A percentile compares a stretch with the other conserved stretches of the same genome.
Evolutionary conservation across 768 basidiomycete genomes (phyloP).

Genomic region (Tricholoma flavovirens): DNA sequence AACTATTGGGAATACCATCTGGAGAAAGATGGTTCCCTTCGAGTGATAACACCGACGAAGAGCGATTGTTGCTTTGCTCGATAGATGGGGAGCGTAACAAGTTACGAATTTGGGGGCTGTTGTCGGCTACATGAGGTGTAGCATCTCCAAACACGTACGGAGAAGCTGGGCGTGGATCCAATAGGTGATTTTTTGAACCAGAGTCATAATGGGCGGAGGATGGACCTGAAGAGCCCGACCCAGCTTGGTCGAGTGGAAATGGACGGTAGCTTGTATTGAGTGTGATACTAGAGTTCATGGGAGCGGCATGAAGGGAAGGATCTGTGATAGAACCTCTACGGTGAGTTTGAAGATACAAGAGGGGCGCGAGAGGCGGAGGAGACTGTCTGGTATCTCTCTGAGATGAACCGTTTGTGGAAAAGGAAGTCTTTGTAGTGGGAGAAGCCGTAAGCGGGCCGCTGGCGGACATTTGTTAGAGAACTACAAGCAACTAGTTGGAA

Average conservation of each 20-base stretch:
- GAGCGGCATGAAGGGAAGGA: constrained; percentile 65
- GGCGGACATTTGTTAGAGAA: constrained; percentile 1
- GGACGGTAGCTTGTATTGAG: constrained; percentile 21
- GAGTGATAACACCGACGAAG: constrained; percentile 16
- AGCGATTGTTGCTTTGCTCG: constrained; percentile 32
- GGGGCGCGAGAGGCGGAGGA: constrained; percentile 62
- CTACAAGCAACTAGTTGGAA: background rate
- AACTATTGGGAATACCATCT: constrained; percentile 1
- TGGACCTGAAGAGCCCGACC: constrained; percentile 20
- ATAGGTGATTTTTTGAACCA: constrained; percentile 25
- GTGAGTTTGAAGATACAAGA: constrained; percentile 75
- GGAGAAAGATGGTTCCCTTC: constrained; percentile 23
- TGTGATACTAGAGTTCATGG: constrained; percentile 22
- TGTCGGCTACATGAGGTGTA: constrained; percentile 32
- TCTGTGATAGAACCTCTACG: constrained; percentile 82
- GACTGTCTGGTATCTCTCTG: constrained; percentile 38
- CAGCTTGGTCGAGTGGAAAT: constrained; percentile 16
- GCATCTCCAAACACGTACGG: constrained; percentile 72
- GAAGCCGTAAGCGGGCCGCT: constrained; percentile 1
- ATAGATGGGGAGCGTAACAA: constrained; percentile 53
- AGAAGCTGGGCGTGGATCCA: constrained; percentile 53
- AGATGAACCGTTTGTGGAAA: constrained; percentile 19
- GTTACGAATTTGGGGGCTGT: constrained; percentile 47
- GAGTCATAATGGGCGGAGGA: constrained; percentile 24
- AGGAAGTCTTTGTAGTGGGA: background rate